These are phyloP conservation scores for Ephemerocybe angulata DNA, from an alignment of 768 basidiomycete species.

Conservation along the genomic window DNA sequence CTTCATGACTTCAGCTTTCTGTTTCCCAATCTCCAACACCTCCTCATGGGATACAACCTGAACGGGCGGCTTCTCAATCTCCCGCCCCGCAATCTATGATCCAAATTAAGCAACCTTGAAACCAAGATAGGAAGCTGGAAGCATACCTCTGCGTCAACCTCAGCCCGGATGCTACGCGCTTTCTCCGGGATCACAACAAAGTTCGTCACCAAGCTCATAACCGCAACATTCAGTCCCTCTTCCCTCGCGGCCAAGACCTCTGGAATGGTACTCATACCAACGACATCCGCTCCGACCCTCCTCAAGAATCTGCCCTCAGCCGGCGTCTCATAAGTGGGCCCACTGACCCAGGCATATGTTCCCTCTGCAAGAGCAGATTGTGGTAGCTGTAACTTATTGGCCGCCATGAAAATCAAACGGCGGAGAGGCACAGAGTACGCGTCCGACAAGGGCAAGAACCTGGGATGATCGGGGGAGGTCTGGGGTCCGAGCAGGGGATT, in stretches of 20 bases:
- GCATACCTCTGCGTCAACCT: constrained; percentile 73
- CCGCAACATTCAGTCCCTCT: constrained; percentile 71
- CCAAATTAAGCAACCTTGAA: background rate
- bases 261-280: constrained; percentile 91
- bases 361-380: constrained; percentile 69
- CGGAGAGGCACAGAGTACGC: constrained; percentile 75
- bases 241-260: constrained; percentile 81
- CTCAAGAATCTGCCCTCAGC: constrained; percentile 81
- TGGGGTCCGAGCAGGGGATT: constrained; percentile 79
- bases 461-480: constrained; percentile 52
- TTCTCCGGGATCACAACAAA: constrained; percentile 68
- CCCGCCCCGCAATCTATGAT: constrained; percentile 57
- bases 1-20: constrained; percentile 72
- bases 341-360: constrained; percentile 85
- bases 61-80: constrained; percentile 35
- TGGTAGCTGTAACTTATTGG: constrained; percentile 54
- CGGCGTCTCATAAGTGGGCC: constrained; percentile 87
- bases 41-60: constrained; percentile 74
- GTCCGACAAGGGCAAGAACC: constrained; percentile 82
- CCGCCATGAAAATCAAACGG: constrained; percentile 68
- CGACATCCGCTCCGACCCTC: constrained; percentile 78
- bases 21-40: constrained; percentile 60
- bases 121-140: background rate
- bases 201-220: constrained; percentile 84
- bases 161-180: constrained; percentile 66